Percentiles rank a stretch among this genome's conserved stretches.
Conservation (phyloP, 1,284 basidiomycete genomes). For the Pisolithus thermaeus region DNA sequence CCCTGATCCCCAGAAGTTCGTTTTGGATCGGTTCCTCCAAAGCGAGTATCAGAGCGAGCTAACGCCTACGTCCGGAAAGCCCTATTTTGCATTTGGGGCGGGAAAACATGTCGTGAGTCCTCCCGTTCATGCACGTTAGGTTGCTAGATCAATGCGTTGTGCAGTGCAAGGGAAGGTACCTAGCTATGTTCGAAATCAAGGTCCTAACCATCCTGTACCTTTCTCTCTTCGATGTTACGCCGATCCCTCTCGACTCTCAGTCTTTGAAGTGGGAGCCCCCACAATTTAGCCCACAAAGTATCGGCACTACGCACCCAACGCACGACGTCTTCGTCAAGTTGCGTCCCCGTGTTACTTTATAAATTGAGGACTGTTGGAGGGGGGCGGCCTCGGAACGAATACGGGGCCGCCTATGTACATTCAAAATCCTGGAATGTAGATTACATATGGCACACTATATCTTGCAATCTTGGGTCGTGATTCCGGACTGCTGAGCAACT, state of each 20-base stretch:
- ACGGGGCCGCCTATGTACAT: too few species aligned
- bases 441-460: too few species aligned
- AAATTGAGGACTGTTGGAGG: too few species aligned
- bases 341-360: not conserved
- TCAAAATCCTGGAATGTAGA: too few species aligned
- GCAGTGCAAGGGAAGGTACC: slow-evolving; percentile 23
- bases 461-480: too few species aligned
- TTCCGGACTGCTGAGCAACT: too few species aligned
- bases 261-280: not conserved
- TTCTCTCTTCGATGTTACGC: slow-evolving; percentile 15
- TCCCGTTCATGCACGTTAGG: not conserved
- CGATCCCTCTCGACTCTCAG: not conserved
- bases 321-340: not conserved
- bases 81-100: slow-evolving; percentile 18
- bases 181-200: slow-evolving; percentile 23
- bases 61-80: slow-evolving; percentile 13
- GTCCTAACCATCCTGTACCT: slow-evolving; percentile 14
- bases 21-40: slow-evolving; percentile 19
- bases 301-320: not conserved
- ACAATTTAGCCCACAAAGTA: not conserved
- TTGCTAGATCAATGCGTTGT: not conserved
- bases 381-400: too few species aligned
- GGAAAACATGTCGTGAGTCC: slow-evolving; percentile 19
- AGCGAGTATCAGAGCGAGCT: slow-evolving; percentile 10
- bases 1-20: slow-evolving; percentile 11